These are phyloP conservation scores for Wickerhamomyces subpelliculosus DNA, from an alignment of 805 yeast species.

Conservation along the genomic window DNA sequence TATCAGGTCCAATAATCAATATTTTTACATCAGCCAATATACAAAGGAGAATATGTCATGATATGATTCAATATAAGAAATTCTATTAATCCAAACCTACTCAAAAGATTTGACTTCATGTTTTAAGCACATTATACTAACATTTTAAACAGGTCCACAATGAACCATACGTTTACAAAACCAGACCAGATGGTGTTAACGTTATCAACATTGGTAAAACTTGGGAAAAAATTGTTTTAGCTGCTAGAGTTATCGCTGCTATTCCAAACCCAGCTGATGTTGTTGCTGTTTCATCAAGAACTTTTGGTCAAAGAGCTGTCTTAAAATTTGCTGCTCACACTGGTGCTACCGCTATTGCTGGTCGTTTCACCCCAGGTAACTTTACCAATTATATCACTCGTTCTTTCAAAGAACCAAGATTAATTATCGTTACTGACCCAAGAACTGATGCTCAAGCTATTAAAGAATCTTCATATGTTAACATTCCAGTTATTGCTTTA, in stretches of 20 bases:
- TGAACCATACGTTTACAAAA: constrained; percentile 93
- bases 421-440: constrained; percentile 98
- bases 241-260: constrained; percentile 99
- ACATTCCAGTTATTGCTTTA: constrained; percentile 99
- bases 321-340: constrained; percentile 99
- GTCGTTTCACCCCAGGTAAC: constrained; percentile 99
- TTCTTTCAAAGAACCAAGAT: constrained; percentile 99
- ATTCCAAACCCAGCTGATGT: constrained; percentile 98
- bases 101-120: no score
- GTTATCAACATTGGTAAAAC: constrained; percentile 98
- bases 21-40: no score
- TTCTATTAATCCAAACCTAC: no score
- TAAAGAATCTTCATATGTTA: constrained; percentile 99
- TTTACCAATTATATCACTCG: constrained; percentile 99
- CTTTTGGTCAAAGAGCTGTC: constrained; percentile 99
- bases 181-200: constrained; percentile 99
- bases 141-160: constrained; percentile 67
- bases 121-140: constrained; percentile 11
- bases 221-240: constrained; percentile 99
- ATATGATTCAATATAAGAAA: no score
- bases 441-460: constrained; percentile 99
- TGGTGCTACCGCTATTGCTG: constrained; percentile 99
- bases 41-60: no score
- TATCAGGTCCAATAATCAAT: no score
- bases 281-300: constrained; percentile 98